phyloP scores from a whole-genome alignment of 1,284 basidiomycete species.

The Lentinus polychrous region DNA sequence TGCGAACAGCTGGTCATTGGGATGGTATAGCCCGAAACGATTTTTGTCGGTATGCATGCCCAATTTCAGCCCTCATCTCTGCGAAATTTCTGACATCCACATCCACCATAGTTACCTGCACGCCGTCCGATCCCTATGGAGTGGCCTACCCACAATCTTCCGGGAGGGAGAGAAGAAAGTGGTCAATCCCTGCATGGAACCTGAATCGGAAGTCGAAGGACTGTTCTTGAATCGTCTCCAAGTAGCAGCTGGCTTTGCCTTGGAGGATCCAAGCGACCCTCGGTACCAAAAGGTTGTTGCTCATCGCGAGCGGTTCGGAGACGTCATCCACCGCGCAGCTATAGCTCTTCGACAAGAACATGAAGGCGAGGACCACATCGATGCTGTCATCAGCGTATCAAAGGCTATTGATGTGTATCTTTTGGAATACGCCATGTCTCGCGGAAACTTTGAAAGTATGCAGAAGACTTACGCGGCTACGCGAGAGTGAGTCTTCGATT shows the following conservation, averaged over 20 bases:
- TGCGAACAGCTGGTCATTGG: constrained; percentile 53
- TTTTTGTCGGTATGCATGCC: constrained; percentile 73
- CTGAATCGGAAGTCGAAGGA: constrained; percentile 55
- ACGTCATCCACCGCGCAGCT: constrained; percentile 68
- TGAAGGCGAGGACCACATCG: constrained; percentile 85
- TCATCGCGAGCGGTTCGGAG: constrained; percentile 65
- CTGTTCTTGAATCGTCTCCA: constrained; percentile 58
- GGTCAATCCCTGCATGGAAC: constrained; percentile 48
- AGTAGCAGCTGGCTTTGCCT: constrained; percentile 68
- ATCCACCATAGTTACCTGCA: constrained; percentile 46
- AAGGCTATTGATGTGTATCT: constrained; percentile 72
- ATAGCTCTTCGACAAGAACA: constrained; percentile 51
- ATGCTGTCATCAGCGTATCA: constrained; percentile 70
- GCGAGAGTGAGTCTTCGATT: constrained; percentile 49
- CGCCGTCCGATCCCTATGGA: constrained; percentile 62
- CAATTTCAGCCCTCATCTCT: not conserved
- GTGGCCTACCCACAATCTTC: constrained; percentile 62
- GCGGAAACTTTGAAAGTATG: constrained; percentile 50
- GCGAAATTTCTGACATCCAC: not conserved
- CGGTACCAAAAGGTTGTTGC: constrained; percentile 63
- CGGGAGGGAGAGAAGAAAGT: constrained; percentile 56
- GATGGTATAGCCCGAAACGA: constrained; percentile 81
- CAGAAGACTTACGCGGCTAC: constrained; percentile 66
- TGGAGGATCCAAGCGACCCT: constrained; percentile 71
- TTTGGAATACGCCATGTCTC: constrained; percentile 65